Evolutionary conservation across 139 green algal genomes (phyloP).

Genomic region (Chlamydomonas incerta): DNA sequence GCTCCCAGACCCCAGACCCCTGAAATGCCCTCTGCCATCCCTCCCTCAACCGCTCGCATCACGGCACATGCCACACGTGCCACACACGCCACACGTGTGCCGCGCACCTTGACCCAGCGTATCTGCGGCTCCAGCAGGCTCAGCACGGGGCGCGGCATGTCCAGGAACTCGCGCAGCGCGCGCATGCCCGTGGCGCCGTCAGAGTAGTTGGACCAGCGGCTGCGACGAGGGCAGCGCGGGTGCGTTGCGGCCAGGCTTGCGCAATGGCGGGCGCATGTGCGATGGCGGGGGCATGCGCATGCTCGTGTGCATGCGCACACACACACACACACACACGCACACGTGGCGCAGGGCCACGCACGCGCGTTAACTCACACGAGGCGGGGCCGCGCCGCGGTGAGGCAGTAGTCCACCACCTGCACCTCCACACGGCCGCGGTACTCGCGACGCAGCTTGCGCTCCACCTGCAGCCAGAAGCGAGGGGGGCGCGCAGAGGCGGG

Average conservation of each 20-base stretch:
- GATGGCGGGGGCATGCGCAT: neutral
- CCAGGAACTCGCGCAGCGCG: neutral
- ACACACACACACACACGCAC: no score
- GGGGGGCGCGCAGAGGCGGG: no score
- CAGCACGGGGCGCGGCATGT: neutral
- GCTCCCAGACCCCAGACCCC: no score
- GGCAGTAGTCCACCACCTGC: slow-evolving; percentile 2
- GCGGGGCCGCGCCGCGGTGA: neutral
- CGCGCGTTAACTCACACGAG: neutral
- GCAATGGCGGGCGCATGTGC: no score
- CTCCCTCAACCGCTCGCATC: no score
- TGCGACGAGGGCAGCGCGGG: no score
- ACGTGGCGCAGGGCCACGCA: no score
- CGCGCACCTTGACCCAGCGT: neutral
- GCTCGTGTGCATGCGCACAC: no score
- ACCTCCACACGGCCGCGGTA: neutral
- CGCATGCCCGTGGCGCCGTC: neutral
- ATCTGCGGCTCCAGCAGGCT: neutral
- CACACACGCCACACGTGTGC: neutral
- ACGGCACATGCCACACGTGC: no score
- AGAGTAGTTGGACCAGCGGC: neutral
- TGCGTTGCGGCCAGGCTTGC: no score
- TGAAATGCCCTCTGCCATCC: no score
- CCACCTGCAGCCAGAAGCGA: neutral
- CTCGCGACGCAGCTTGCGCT: neutral